Base-by-base conservation (phyloP, 148 eudicot genomes). In the Rhododendron simsii region DNA sequence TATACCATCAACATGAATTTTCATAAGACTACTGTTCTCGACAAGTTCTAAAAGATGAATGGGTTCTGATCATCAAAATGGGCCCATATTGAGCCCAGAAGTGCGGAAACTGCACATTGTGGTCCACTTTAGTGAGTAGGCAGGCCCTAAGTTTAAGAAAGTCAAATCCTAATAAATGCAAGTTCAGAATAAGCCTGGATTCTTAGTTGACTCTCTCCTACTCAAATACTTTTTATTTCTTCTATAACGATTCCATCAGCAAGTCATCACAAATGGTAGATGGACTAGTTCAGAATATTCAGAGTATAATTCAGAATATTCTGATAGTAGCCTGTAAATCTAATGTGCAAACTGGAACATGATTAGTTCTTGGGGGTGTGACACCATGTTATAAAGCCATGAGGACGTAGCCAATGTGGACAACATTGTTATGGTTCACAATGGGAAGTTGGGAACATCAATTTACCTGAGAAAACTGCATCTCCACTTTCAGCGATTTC, bases 381-480 rank as follows among this genome's bases (percentile, higher is more conserved):
- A 30, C 45, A 21, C 55, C 51, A 7, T 75, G 47, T 18, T 39
- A 39, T 75, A 39, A 71, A 71, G 37, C 41, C 1, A 28, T 30
- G 76, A 30, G 76, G 76, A 71, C 37, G 7, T 30, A 71, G 76
- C 76, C 39, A 30, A 71, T 3, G 37, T 14, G 7, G 76, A 71
- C 76, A 71, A 71, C 39, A 13, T 71, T 28, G 74, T 71, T 71
- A 71, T 30, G 39, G 76, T 30, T 71, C 76, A 71, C 6, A 15
- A 28, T 71, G 20, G 41, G 20, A 71, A 71, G 39, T n/a, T n/a
- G 73, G 73, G 33, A n/a, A 26, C 73, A 26, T 30, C 39, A 78
- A n/a, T 55, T 44, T 90, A 96, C 99, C 99, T 88, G 99, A 94
- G 90, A 97, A 97, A 88, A 93, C 89, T 13, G 99, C 99, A 86